Percentiles rank a stretch among this genome's conserved stretches.
These are phyloP conservation scores for Saccharum spontaneum DNA, from an alignment of 176 grass and related monocot species.

Conservation along the genomic window DNA sequence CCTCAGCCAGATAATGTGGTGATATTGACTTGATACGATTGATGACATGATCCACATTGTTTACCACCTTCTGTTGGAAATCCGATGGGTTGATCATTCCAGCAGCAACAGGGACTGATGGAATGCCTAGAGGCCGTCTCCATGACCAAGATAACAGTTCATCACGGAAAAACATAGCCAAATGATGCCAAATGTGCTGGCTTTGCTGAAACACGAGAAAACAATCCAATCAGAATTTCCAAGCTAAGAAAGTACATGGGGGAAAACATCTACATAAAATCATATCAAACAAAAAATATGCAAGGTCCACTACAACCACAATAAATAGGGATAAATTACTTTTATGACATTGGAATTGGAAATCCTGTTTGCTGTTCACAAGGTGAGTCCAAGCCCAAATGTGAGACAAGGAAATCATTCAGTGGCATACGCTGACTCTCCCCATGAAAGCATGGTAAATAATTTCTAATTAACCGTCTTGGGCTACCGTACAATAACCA, in stretches of 20 bases:
- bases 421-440: not conserved
- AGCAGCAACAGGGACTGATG: slow-evolving; percentile 59
- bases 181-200: slow-evolving; percentile 98
- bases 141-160: slow-evolving; percentile 98
- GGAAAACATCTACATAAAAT: not conserved
- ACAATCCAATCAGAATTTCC: slow-evolving; percentile 19
- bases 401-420: not conserved
- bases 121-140: slow-evolving; percentile 93
- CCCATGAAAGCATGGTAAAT: not conserved
- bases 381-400: not conserved
- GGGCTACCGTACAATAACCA: not conserved
- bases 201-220: slow-evolving; percentile 70
- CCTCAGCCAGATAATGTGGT: slow-evolving; percentile 84
- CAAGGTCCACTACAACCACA: not conserved
- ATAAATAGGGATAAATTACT: not conserved
- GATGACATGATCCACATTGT: slow-evolving; percentile 90
- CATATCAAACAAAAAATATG: not conserved
- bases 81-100: slow-evolving; percentile 77
- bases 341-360: not conserved
- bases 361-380: not conserved
- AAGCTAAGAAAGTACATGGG: not conserved
- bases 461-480: slow-evolving; percentile 10
- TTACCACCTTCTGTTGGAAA: slow-evolving; percentile 92
- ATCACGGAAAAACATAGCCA: slow-evolving; percentile 99
- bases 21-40: slow-evolving; percentile 80